A percentile compares a stretch with the other conserved stretches of the same genome.
phyloP scores from a whole-genome alignment of 257 asterid genomes.

The Scutellaria baicalensis region DNA sequence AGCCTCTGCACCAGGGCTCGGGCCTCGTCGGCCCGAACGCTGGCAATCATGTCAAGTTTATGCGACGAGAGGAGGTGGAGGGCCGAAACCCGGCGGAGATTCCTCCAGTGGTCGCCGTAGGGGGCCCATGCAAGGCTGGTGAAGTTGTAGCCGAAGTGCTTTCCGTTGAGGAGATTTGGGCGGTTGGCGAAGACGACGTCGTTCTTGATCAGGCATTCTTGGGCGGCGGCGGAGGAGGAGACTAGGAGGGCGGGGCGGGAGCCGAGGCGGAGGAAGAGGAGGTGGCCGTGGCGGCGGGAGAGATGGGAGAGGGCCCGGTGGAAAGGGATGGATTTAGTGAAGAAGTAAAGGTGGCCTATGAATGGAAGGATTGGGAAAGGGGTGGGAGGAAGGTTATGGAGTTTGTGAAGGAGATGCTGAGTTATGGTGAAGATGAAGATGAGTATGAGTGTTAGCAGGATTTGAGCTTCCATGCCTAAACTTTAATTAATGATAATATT shows the following conservation, averaged over 20 bases:
- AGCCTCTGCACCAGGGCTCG: background rate
- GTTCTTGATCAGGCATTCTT: conserved; percentile 46
- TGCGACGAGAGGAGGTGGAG: conserved; percentile 25
- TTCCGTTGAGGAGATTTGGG: conserved; percentile 45
- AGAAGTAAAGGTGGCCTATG: conserved; percentile 45
- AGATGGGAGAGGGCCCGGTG: conserved; percentile 31
- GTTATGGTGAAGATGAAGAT: conserved; percentile 18
- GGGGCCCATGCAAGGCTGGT: conserved; percentile 42
- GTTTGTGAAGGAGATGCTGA: conserved; percentile 19
- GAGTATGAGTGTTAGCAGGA: conserved; percentile 7
- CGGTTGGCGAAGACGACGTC: conserved; percentile 49
- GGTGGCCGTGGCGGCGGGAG: conserved; percentile 31
- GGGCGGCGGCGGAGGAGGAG: conserved; percentile 40
- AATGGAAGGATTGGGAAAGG: conserved; percentile 40
- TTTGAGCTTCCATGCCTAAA: background rate
- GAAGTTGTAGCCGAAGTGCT: conserved; percentile 45
- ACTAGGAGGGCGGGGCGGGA: conserved; percentile 41
- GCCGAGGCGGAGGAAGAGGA: conserved; percentile 37
- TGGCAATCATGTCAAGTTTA: conserved; percentile 1
- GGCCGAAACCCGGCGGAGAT: conserved; percentile 31
- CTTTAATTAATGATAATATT: too few relatives aligned
- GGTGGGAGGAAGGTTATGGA: conserved; percentile 40
- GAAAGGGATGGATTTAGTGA: conserved; percentile 32
- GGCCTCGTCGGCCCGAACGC: conserved; percentile 19
- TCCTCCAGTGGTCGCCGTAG: conserved; percentile 41